Base-by-base conservation (phyloP, 306 rosid species). In the Sesbania bispinosa region DNA sequence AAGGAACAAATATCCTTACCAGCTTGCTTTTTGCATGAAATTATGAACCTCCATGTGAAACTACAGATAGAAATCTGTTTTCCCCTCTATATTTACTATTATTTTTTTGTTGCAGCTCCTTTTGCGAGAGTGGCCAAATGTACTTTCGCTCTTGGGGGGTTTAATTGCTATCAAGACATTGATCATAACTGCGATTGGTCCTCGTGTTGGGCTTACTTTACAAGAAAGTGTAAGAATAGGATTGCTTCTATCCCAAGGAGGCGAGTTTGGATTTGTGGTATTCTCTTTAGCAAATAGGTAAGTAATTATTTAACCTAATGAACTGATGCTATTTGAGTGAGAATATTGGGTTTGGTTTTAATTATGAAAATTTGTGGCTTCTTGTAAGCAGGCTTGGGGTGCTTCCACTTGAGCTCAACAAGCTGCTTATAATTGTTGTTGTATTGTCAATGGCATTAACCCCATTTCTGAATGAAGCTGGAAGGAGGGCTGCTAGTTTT, bases 221-320 rank as follows among this genome's bases (percentile, higher is more conserved):
- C 95, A 89, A 82, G 99, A 95, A 84, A 91, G 99, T 84, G 94
- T 95, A 68, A 88, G 99, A 89, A 91, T 95, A 77, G 99, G 99
- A 36, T 83, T 95, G 64, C 97, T 95, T 61, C 86, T 95, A 62
- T 95, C 99, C 63, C 99, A 95, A 82, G 99, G 99, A 79, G 99
- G 99, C 32, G 97, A 94, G 82, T 94, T 89, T 77, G 97, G 85
- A 43, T 94, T 94, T 82, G 99, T 95, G 8, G 96, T 95, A 73
- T 88, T 95, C 76, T 95, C 97, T 77, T 89, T 95, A 24, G 99
- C 97, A 57, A 94, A 95, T 80, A 86, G 97, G 97, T 82, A 65
- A 59, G 83, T 58, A 57, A 15, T 75, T 7, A 58, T 64, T 69
- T 55, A 32, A 32, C 76, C 38, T 19, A 55, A 23, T 57, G 27